phyloP scores from a whole-genome alignment of 129 eudicot genomes.

The Chrysanthemum makinoi region DNA sequence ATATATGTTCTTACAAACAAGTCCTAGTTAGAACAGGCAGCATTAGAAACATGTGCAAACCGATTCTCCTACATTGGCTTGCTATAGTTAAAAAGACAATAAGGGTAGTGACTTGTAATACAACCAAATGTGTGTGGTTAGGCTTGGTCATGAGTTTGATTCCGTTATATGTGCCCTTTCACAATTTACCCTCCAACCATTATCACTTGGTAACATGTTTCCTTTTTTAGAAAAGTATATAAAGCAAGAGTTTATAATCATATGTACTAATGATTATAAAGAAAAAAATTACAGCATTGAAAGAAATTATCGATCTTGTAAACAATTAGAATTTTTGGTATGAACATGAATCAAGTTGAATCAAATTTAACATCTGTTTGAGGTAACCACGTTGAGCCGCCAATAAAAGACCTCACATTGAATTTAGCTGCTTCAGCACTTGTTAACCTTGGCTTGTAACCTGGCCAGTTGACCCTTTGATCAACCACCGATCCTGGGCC shows the following conservation, averaged over 20 bases:
- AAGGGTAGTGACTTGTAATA: no score
- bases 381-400: slow-evolving; percentile 54
- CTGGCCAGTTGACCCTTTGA: slow-evolving; percentile 62
- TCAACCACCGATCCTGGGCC: slow-evolving; percentile 51
- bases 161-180: slow-evolving; percentile 16
- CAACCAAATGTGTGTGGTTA: slow-evolving; percentile 12
- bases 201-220: no score
- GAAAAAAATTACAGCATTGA: background rate
- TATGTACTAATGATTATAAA: no score
- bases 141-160: slow-evolving; percentile 26
- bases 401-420: slow-evolving; percentile 46
- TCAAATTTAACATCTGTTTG: slow-evolving; percentile 37
- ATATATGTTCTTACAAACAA: no score
- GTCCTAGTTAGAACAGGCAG: no score
- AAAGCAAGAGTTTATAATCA: no score
- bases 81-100: background rate
- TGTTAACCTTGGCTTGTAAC: slow-evolving; percentile 42
- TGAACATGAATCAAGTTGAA: slow-evolving; percentile 16
- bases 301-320: background rate
- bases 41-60: no score
- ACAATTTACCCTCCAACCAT: slow-evolving; percentile 23
- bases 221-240: no score
- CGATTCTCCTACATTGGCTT: no score
- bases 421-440: slow-evolving; percentile 47
- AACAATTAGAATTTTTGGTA: background rate